Conservation (phyloP, 345 rosid genomes). For the Aquilaria yunnanensis region DNA sequence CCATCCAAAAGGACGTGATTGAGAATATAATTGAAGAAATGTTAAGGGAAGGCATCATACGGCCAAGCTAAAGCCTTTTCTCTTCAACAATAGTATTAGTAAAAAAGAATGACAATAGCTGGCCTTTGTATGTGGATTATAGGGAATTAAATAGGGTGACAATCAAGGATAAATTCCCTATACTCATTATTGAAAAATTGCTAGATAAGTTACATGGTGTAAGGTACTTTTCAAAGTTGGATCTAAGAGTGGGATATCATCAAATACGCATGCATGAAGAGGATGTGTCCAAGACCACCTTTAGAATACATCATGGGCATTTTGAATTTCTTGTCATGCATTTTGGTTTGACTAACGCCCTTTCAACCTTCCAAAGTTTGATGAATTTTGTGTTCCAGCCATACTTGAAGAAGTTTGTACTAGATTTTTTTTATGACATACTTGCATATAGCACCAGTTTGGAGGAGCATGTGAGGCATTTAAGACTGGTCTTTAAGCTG, state of each 20-base stretch:
- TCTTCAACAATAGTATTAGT: not conserved
- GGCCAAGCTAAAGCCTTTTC: not conserved
- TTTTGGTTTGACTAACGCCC: not conserved
- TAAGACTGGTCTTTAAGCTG: not conserved
- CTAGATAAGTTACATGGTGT: not conserved
- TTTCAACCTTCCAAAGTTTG: not conserved
- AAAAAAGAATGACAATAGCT: not conserved
- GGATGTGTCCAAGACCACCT: not conserved
- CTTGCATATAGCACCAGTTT: not conserved
- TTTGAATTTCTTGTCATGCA: constrained; percentile 1
- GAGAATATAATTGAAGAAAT: not conserved
- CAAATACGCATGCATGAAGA: not conserved
- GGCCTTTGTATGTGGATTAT: not conserved
- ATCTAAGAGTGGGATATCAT: not conserved
- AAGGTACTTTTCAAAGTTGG: not conserved
- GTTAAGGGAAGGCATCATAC: not conserved
- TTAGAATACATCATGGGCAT: not conserved
- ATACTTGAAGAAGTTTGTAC: not conserved
- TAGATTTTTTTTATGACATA: not conserved
- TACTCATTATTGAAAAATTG: not conserved
- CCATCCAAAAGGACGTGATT: not conserved
- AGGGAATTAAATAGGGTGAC: not conserved
- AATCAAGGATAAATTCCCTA: not conserved
- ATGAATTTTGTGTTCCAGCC: not conserved
- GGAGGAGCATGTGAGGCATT: not conserved